Evolutionary conservation across 108 stramenopile species (phyloP), one percentile per base, ranked within the genome.

Genomic region (Seminavis robusta): DNA sequence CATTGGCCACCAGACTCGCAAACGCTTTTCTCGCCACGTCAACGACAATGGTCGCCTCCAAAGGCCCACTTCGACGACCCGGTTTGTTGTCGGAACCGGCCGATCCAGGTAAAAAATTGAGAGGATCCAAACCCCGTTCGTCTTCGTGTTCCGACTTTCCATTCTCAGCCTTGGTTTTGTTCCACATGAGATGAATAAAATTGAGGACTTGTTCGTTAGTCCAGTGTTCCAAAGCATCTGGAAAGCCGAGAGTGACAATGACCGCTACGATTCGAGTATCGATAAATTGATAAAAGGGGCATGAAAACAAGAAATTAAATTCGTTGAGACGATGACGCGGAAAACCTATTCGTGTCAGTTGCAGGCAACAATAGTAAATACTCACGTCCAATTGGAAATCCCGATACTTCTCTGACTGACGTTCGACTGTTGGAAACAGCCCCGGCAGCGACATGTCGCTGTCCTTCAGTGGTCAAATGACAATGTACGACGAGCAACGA

Each of bases 201-300:
- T 88, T 92, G 42, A 92, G 59, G 36, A 88, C 80, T 55, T 92
- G 90, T 50, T 87, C 86, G 61, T 92, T 92, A 21, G 80, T 77
- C 84, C 86, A 92, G 45, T 85, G 68, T 73, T 81, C 79, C 56
- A 92, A 52, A 1, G 82, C 74, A 27, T 59, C 67, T 34, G 90
- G 90, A 41, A 92, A 80, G n/a, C 90, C 90, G 42, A 92, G 36
- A 0, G 79, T 77, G 11, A 84, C 82, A 11, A 87, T 56, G 32
- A 75, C 69, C 16, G 79, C 80, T 83, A 48, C 13, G 24, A 23
- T 29, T 29, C 30, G 36, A 50, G 41, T n/a, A 40, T 42, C 43
- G n/a, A n/a, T n/a, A n/a, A n/a, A n/a, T n/a, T n/a, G n/a, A n/a
- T n/a, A n/a, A n/a, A n/a, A 16, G 26, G 25, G 40, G 24, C 5